Evolutionary conservation across 192 early-diverging fungal species (phyloP).

Genomic region (Gonapodya sp.): DNA sequence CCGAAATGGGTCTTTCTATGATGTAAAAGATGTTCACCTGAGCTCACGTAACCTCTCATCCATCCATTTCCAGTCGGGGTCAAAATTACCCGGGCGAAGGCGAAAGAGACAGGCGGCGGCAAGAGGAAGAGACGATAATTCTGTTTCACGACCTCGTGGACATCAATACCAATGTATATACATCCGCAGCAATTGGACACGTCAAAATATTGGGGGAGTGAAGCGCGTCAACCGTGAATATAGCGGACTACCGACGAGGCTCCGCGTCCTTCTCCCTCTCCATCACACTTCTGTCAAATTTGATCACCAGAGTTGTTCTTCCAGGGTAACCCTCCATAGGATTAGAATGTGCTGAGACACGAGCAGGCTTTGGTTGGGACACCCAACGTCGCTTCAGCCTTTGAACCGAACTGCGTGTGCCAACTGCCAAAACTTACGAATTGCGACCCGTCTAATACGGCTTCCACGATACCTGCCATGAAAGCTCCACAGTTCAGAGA

Average conservation of each 20-base stretch:
- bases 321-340: constrained; percentile 77
- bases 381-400: constrained; percentile 22
- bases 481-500: constrained; percentile 90
- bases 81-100: background rate
- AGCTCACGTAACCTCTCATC: background rate
- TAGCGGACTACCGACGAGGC: background rate
- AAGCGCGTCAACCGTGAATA: background rate
- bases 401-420: constrained; percentile 4
- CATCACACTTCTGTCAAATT: constrained; percentile 60
- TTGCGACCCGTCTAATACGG: constrained; percentile 78
- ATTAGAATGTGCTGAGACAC: constrained; percentile 88
- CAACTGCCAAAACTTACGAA: constrained; percentile 53
- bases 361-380: constrained; percentile 46
- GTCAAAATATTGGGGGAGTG: background rate
- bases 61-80: background rate
- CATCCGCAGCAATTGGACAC: background rate
- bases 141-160: no score
- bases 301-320: constrained; percentile 91
- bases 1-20: background rate
- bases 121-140: constrained; percentile 9
- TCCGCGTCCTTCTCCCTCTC: constrained; percentile 24
- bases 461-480: constrained; percentile 92
- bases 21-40: background rate
- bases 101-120: background rate
- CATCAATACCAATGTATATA: background rate